Percentiles rank a stretch among this genome's conserved stretches.
phyloP scores from a whole-genome alignment of 805 yeast genomes.

The Sugiyamaella floridensis region DNA sequence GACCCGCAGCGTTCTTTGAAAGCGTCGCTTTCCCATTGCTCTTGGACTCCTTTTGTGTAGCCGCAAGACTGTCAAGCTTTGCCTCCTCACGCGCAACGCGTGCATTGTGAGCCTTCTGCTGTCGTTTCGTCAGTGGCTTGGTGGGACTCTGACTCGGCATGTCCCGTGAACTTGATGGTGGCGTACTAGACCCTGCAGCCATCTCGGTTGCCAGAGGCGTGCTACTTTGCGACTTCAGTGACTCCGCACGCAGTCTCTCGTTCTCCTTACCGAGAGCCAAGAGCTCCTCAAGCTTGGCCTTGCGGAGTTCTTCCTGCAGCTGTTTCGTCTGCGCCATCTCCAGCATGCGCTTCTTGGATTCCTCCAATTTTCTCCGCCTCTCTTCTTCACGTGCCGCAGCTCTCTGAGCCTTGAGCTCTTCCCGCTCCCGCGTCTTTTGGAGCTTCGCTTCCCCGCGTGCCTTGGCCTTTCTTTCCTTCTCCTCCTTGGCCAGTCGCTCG shows the following conservation, averaged over 20 bases:
- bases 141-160: neutral
- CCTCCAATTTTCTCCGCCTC: neutral
- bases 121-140: neutral
- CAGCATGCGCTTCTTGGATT: neutral
- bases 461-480: neutral
- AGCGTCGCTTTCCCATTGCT: neutral
- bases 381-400: neutral
- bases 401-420: neutral
- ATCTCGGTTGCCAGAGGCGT: neutral
- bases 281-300: neutral
- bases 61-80: slow-evolving; percentile 8
- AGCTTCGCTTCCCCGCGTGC: neutral
- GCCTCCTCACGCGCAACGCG: slow-evolving; percentile 13
- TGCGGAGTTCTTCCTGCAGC: neutral
- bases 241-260: neutral
- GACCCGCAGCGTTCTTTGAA: neutral
- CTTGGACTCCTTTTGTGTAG: slow-evolving; percentile 7
- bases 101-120: slow-evolving; percentile 8
- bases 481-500: slow-evolving; percentile 1
- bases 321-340: neutral
- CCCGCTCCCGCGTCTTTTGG: neutral
- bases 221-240: neutral
- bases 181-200: neutral
- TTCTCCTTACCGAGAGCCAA: neutral
- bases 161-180: neutral